Percentiles rank a stretch among this genome's conserved stretches.
phyloP scores from a whole-genome alignment of 1,284 basidiomycete species.

The Tilletia caries region DNA sequence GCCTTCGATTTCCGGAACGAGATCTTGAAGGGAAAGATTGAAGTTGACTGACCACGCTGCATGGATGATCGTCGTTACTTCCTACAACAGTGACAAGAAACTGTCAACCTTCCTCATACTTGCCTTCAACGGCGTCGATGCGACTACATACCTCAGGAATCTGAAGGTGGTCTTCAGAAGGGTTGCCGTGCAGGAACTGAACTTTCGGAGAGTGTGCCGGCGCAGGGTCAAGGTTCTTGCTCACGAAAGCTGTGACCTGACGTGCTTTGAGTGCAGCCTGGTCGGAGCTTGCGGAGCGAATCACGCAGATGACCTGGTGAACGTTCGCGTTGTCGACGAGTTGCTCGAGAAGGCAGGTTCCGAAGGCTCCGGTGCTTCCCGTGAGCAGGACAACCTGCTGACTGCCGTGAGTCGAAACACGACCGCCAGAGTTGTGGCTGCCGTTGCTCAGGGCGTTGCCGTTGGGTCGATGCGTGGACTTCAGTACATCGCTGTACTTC shows the following conservation, averaged over 20 bases:
- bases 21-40: neutral
- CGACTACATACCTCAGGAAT: neutral
- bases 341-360: neutral
- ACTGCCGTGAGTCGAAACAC: no score
- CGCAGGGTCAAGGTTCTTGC: neutral
- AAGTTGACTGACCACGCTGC: conserved; percentile 6
- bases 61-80: neutral
- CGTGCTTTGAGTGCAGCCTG: neutral
- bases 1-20: conserved; percentile 4
- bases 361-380: conserved; percentile 5
- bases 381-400: neutral
- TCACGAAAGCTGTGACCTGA: neutral
- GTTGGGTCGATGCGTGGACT: no score
- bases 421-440: no score
- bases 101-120: neutral
- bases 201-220: neutral
- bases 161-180: neutral
- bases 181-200: neutral
- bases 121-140: no score
- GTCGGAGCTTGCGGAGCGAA: neutral
- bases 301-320: neutral
- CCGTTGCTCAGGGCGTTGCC: no score
- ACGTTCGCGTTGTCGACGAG: neutral
- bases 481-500: conserved; percentile 8
- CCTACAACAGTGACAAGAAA: neutral